These are phyloP conservation scores for Euphrasia confusa DNA, from an alignment of 257 asterid genomes.

Conservation along the genomic window DNA sequence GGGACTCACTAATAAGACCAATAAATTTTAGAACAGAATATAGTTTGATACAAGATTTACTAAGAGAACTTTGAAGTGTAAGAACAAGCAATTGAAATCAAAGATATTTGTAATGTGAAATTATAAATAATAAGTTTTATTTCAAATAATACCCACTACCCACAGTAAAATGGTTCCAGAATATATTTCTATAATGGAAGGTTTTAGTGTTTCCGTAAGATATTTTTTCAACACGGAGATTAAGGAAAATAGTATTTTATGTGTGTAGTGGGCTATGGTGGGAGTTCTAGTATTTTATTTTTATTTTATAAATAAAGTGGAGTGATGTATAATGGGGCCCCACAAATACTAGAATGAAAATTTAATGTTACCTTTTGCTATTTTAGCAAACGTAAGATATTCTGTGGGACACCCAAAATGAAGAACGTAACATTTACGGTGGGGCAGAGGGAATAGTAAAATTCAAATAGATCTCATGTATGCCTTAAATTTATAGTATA, in stretches of 20 bases:
- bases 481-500: background rate
- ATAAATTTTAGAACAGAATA: slow-evolving; percentile 12
- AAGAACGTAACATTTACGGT: too few relatives aligned
- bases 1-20: slow-evolving; percentile 22
- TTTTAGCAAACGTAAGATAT: too few relatives aligned
- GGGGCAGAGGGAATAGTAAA: background rate
- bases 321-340: too few relatives aligned
- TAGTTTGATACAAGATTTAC: background rate
- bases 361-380: too few relatives aligned
- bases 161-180: slow-evolving; percentile 10
- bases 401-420: too few relatives aligned
- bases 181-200: background rate
- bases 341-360: too few relatives aligned
- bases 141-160: slow-evolving; percentile 9
- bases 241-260: too few relatives aligned
- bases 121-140: background rate
- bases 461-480: background rate
- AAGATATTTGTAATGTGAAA: slow-evolving; percentile 9
- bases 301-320: too few relatives aligned
- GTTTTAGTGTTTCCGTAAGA: background rate
- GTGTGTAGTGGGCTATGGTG: too few relatives aligned
- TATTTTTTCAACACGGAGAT: background rate
- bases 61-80: slow-evolving; percentile 5
- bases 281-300: too few relatives aligned
- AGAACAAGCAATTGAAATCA: slow-evolving; percentile 10